Percentiles rank a stretch among this genome's conserved stretches.
Conservation (phyloP, 106 monocot genomes). For the Xerophyta viscosa region DNA sequence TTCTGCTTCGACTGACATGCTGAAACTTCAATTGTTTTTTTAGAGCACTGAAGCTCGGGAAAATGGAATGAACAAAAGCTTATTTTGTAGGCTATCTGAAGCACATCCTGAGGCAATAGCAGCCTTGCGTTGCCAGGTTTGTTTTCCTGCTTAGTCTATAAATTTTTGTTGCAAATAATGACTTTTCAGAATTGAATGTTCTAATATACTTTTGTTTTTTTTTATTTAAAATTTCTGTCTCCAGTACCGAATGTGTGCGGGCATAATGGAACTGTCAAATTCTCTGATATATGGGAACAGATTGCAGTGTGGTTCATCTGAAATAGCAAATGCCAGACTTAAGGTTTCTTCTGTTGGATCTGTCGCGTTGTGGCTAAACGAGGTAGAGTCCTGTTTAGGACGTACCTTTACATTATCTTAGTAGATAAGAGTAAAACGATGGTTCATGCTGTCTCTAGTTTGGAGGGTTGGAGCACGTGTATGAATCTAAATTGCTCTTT, state of each 20-base stretch:
- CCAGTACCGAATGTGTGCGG: conserved; percentile 93
- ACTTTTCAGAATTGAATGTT: neutral
- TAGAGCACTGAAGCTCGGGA: conserved; percentile 90
- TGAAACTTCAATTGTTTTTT: conserved; percentile 2
- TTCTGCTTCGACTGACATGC: neutral
- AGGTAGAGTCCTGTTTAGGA: conserved; percentile 38
- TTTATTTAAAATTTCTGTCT: conserved; percentile 6
- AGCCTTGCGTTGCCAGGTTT: conserved; percentile 84
- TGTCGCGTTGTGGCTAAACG: conserved; percentile 45
- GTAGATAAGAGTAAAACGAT: too few relatives aligned
- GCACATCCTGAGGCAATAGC: conserved; percentile 97
- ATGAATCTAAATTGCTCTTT: too few relatives aligned
- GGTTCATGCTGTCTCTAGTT: too few relatives aligned
- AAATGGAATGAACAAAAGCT: conserved; percentile 84
- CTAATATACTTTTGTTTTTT: too few relatives aligned
- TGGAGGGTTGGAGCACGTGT: too few relatives aligned
- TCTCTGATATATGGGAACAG: conserved; percentile 87
- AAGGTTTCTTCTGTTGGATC: conserved; percentile 28
- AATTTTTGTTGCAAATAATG: neutral
- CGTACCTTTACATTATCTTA: too few relatives aligned
- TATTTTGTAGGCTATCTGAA: conserved; percentile 94
- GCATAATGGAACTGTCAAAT: conserved; percentile 97
- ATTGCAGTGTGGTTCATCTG: conserved; percentile 80
- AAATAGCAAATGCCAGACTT: conserved; percentile 74
- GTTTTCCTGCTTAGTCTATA: neutral